A percentile compares a stretch with the other conserved stretches of the same genome.
phyloP scores from a whole-genome alignment of 495 filamentous ascomycete genomes.

The Aspergillus nidulans region DNA sequence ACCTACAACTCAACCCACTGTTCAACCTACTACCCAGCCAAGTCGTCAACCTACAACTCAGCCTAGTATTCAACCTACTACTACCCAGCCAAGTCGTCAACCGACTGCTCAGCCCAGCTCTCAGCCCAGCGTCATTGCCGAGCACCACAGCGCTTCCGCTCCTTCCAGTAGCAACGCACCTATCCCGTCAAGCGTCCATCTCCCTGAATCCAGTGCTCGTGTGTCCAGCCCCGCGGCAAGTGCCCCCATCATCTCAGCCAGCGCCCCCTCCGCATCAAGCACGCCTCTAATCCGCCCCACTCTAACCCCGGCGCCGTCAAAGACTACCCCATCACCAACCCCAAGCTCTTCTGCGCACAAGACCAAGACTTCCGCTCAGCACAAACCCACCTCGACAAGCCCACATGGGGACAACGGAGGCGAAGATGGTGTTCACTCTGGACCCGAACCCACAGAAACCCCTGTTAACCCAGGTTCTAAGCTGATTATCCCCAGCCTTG shows the following conservation, averaged over 20 bases:
- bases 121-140: not conserved
- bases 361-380: conserved; percentile 1
- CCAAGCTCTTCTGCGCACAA: conserved; percentile 8
- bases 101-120: not conserved
- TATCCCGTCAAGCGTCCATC: not conserved
- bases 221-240: not conserved
- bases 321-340: no score
- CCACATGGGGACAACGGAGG: not conserved
- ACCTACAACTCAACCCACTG: not conserved
- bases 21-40: not conserved
- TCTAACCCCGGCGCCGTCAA: conserved; percentile 2
- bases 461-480: conserved; percentile 31
- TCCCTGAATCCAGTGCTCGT: conserved; percentile 2
- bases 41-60: not conserved
- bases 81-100: not conserved
- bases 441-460: not conserved
- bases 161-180: not conserved
- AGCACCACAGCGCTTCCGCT: not conserved
- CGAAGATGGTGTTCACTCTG: not conserved
- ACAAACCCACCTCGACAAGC: conserved; percentile 7
- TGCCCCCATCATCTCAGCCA: not conserved
- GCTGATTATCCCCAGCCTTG: conserved; percentile 25
- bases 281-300: not conserved
- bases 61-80: not conserved
- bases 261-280: conserved; percentile 1